Base-by-base conservation (phyloP, 1,139 yeast genomes). In the Geotrichum siamense region DNA sequence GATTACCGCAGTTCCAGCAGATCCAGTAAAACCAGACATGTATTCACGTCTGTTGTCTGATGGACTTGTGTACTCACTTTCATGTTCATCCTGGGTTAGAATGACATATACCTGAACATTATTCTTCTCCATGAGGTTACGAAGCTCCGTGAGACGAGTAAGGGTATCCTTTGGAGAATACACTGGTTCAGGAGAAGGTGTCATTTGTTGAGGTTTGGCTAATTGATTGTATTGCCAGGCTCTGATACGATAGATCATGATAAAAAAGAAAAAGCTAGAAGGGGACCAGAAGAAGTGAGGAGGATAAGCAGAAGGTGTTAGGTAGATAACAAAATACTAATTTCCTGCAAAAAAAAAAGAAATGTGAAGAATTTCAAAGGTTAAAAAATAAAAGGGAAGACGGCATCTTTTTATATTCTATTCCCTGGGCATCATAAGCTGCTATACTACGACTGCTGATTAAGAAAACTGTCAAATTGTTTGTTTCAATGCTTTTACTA, bases 31-130 rank as follows among this genome's bases (percentile, higher is more conserved):
- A 0, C 45, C 79, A 23, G 91, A 78, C 39, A 91, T 83, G 55
- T 83, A 89, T 44, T 79, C 76, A 55, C 97, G 74, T 58, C 91
- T 79, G 64, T 84, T 89, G 63, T 91, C 97, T 33, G 75, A 73
- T 2, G 74, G 66, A 0, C 91, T 73, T 17, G 86, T 91, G 57
- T 89, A 91, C 64, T 91, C 97, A 22, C 87, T 79, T 66, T 85
- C 94, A 64, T 91, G 98, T 53, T 83, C 93, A 63, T 91, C 98
- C 63, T 86, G 96, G 37, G 93, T 79, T 12, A 96, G 94, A 6
- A 91, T 76, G 43, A 91, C 25, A 61, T 91, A 91, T 10, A 85
- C 79, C 9, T 82, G 91, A 44, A 91, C 60, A 51, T 77, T 77
- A 53, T 76, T 64, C 44, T 71, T 70, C 39, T 72, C 73, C 89